A percentile compares a stretch with the other conserved stretches of the same genome.
These are phyloP conservation scores for Rhododendron molle DNA, from an alignment of 148 eudicot species.

Conservation along the genomic window DNA sequence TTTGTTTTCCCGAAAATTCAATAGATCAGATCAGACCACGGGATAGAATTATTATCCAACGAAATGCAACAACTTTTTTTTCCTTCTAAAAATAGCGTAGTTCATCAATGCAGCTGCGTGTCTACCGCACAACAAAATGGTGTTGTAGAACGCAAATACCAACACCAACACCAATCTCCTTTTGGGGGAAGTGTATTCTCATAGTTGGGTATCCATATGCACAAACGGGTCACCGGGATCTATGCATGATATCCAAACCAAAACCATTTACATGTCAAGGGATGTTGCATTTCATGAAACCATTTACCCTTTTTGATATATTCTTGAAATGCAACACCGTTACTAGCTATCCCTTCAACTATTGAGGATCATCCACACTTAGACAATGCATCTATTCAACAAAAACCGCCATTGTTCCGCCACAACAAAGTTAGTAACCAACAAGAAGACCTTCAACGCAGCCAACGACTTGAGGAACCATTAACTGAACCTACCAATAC, in stretches of 20 bases:
- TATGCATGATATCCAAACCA: background rate
- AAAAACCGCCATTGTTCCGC: background rate
- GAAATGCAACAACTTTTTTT: background rate
- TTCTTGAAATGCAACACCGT: background rate
- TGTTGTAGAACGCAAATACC: background rate
- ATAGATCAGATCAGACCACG: background rate
- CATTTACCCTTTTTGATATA: background rate
- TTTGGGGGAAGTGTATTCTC: background rate
- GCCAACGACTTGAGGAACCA: too few species aligned
- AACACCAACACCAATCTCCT: background rate
- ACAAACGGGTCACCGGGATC: background rate
- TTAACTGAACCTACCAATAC: too few species aligned
- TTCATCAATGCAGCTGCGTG: background rate
- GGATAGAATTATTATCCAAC: background rate
- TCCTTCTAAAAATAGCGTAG: background rate
- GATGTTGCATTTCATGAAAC: background rate
- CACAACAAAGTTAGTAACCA: background rate
- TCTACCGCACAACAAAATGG: background rate
- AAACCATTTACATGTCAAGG: background rate
- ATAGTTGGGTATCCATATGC: background rate
- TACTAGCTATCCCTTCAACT: background rate
- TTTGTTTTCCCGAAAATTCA: background rate
- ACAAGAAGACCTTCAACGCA: background rate
- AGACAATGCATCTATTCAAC: background rate
- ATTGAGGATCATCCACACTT: background rate